Percentiles rank a stretch among this genome's conserved stretches.
phyloP scores from a whole-genome alignment of 2,329 filamentous ascomycete species.

The Simplicillium aogashimaense region DNA sequence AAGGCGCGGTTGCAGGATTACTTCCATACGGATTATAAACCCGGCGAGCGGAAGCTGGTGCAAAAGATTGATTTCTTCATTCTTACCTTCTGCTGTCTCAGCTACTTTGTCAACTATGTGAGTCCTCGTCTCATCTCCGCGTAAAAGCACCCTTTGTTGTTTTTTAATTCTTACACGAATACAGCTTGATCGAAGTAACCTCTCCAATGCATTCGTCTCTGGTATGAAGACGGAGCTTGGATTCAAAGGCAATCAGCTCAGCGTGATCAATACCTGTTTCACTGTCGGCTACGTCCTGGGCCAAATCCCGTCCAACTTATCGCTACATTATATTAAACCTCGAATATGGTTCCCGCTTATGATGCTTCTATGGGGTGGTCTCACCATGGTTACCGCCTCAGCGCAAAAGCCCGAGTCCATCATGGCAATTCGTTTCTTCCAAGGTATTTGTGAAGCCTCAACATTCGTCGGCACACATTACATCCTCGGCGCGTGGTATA shows the following conservation, averaged over 20 bases:
- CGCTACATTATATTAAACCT: slow-evolving; percentile 52
- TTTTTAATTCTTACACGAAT: neutral
- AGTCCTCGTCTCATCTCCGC: too few species aligned
- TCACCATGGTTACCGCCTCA: slow-evolving; percentile 47
- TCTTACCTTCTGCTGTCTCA: slow-evolving; percentile 52
- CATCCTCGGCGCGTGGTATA: slow-evolving; percentile 47
- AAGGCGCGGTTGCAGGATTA: slow-evolving; percentile 18
- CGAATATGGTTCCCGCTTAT: slow-evolving; percentile 54
- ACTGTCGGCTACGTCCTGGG: slow-evolving; percentile 37
- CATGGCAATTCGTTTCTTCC: slow-evolving; percentile 29
- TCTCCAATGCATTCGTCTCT: slow-evolving; percentile 26
- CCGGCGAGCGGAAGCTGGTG: slow-evolving; percentile 34
- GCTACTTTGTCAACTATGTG: slow-evolving; percentile 45
- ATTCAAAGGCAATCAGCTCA: slow-evolving; percentile 32
- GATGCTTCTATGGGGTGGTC: slow-evolving; percentile 52
- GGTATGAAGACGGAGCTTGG: slow-evolving; percentile 27
- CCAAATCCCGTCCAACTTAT: slow-evolving; percentile 51
- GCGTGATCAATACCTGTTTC: slow-evolving; percentile 25
- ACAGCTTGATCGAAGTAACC: slow-evolving; percentile 26
- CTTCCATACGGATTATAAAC: slow-evolving; percentile 21
- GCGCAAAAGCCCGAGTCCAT: slow-evolving; percentile 24
- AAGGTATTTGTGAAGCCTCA: slow-evolving; percentile 26
- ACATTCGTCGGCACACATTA: slow-evolving; percentile 31
- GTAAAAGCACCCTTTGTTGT: too few species aligned
- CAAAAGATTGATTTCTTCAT: slow-evolving; percentile 56